Evolutionary conservation across 768 basidiomycete genomes (phyloP).

Genomic region (Boletus rex-veris): DNA sequence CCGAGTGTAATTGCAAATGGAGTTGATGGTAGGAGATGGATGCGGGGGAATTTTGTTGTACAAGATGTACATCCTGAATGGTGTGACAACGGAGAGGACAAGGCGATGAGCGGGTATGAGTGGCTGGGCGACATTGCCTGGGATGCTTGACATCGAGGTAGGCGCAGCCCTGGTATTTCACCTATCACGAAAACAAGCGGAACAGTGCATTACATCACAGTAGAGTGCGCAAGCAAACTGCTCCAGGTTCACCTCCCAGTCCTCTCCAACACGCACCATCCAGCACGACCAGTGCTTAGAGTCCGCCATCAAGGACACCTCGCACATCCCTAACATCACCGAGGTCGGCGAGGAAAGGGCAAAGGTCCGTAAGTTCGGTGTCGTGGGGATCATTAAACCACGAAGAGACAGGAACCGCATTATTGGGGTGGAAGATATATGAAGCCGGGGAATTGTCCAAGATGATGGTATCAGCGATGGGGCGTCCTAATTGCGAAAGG

Average conservation of each 20-base stretch:
- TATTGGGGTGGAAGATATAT: conserved; percentile 99
- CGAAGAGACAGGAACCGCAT: conserved; percentile 97
- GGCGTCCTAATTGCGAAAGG: conserved; percentile 93
- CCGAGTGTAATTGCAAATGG: conserved; percentile 23
- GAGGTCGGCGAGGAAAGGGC: conserved; percentile 91
- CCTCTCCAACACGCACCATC: conserved; percentile 21
- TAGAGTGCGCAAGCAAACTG: conserved; percentile 21
- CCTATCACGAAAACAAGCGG: conserved; percentile 27
- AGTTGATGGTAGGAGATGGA: conserved; percentile 8
- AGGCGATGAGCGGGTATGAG: not conserved
- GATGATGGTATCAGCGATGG: conserved; percentile 92
- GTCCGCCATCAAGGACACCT: conserved; percentile 83
- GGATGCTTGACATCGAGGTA: conserved; percentile 14
- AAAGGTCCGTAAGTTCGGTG: conserved; percentile 92
- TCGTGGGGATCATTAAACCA: conserved; percentile 99
- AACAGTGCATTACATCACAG: conserved; percentile 30
- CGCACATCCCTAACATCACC: conserved; percentile 83
- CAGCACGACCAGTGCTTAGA: conserved; percentile 39
- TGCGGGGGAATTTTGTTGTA: conserved; percentile 17
- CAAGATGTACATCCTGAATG: conserved; percentile 19
- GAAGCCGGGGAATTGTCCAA: conserved; percentile 99
- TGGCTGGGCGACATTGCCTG: not conserved
- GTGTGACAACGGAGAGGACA: conserved; percentile 3
- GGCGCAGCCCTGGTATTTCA: conserved; percentile 28
- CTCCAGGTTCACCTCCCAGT: conserved; percentile 11